These are phyloP conservation scores for Astrocystis sublimbata DNA, from an alignment of 495 filamentous ascomycete genomes.

Conservation along the genomic window DNA sequence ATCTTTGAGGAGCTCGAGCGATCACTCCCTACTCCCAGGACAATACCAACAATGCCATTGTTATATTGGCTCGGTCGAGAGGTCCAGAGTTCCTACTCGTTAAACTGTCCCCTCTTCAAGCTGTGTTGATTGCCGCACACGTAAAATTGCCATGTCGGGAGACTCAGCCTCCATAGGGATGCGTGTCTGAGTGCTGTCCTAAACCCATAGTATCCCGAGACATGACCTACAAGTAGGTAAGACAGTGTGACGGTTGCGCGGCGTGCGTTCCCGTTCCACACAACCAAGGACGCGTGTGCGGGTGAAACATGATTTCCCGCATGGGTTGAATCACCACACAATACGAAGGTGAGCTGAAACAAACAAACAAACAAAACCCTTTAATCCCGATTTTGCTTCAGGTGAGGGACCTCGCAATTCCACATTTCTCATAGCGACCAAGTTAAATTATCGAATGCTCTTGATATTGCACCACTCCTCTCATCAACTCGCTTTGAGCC, in stretches of 20 bases:
- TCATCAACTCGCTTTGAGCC: neutral
- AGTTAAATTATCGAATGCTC: no score
- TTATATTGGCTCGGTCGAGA: neutral
- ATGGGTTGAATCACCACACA: neutral
- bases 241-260: neutral
- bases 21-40: neutral
- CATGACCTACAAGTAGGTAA: neutral
- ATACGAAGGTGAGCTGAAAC: no score
- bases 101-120: neutral
- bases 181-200: neutral
- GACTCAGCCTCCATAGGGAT: neutral
- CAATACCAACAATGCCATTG: neutral
- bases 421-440: no score
- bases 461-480: no score
- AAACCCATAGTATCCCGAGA: neutral
- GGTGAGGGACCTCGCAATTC: neutral
- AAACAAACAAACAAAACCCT: neutral
- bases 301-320: neutral
- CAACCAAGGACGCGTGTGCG: neutral
- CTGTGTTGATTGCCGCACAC: neutral
- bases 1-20: neutral
- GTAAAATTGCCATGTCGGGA: no score
- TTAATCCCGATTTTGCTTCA: neutral
- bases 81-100: neutral
- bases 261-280: neutral